Evolutionary conservation across 352 stramenopile genomes (phyloP).

Genomic region (Pythium aristosporum): DNA sequence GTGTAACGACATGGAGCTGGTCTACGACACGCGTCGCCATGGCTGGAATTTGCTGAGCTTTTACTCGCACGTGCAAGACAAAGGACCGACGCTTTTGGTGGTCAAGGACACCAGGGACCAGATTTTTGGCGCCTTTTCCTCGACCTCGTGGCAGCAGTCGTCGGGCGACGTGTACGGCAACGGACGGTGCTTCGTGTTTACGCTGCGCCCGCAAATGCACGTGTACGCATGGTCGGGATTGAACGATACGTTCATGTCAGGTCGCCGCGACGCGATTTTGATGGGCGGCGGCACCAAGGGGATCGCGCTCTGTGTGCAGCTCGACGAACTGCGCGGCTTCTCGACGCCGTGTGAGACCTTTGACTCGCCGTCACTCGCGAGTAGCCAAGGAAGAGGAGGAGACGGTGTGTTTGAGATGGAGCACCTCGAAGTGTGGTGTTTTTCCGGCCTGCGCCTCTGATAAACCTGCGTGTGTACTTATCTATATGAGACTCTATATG

Average conservation of each 20-base stretch:
- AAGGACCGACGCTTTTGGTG: conserved; percentile 64
- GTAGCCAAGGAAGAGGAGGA: conserved; percentile 22
- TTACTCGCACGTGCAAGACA: conserved; percentile 53
- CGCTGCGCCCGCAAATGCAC: conserved; percentile 52
- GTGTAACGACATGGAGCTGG: conserved; percentile 72
- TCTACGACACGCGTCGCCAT: conserved; percentile 58
- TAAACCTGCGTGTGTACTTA: background rate
- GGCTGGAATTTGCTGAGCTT: conserved; percentile 76
- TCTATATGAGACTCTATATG: too few relatives aligned
- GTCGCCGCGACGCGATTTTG: conserved; percentile 50
- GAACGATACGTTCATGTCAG: conserved; percentile 76
- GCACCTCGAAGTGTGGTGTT: conserved; percentile 69
- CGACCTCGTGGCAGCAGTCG: conserved; percentile 58
- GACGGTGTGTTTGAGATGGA: conserved; percentile 48
- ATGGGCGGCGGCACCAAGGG: conserved; percentile 65
- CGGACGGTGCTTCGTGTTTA: conserved; percentile 73
- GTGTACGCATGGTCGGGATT: conserved; percentile 61
- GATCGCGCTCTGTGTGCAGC: conserved; percentile 66
- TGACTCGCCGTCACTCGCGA: conserved; percentile 45
- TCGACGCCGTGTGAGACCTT: conserved; percentile 64
- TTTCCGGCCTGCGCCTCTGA: conserved; percentile 53
- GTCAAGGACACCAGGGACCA: conserved; percentile 69
- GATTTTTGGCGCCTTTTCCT: conserved; percentile 75
- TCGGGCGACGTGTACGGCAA: conserved; percentile 61
- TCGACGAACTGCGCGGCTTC: conserved; percentile 74